A percentile compares a stretch with the other conserved stretches of the same genome.
Evolutionary conservation across 1,139 yeast genomes (phyloP).

Genomic region (Wickerhamomyces sp.): DNA sequence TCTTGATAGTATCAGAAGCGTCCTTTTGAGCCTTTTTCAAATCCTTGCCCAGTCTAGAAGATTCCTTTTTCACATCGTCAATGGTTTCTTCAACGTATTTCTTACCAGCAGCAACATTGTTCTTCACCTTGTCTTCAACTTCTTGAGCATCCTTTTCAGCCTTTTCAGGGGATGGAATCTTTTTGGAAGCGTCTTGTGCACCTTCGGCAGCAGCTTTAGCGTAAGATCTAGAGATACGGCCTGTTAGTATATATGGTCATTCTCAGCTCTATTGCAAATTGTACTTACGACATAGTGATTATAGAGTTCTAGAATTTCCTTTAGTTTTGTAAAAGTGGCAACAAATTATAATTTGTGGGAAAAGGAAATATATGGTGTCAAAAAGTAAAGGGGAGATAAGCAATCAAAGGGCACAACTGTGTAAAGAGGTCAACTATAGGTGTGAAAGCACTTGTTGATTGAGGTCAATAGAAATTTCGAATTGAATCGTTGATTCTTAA

Average conservation of each 20-base stretch:
- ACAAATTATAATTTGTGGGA: too few relatives aligned
- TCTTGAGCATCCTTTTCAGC: conserved; percentile 8
- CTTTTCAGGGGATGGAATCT: conserved; percentile 2
- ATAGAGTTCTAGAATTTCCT: too few relatives aligned
- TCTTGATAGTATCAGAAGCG: conserved; percentile 20
- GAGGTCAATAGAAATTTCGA: too few relatives aligned
- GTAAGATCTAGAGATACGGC: neutral
- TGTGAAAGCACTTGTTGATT: too few relatives aligned
- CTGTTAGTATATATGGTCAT: too few relatives aligned
- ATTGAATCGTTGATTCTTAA: too few relatives aligned
- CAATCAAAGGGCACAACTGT: too few relatives aligned
- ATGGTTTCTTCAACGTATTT: conserved; percentile 15
- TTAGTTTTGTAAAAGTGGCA: too few relatives aligned
- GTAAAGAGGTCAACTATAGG: too few relatives aligned
- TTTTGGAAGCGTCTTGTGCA: neutral
- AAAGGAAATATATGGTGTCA: too few relatives aligned
- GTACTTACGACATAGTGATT: neutral
- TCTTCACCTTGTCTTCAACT: conserved; percentile 14
- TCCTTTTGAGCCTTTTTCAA: conserved; percentile 16
- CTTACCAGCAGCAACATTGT: conserved; percentile 15
- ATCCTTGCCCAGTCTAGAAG: conserved; percentile 15
- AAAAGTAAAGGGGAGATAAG: too few relatives aligned
- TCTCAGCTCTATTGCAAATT: too few relatives aligned
- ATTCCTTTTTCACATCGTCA: conserved; percentile 17
- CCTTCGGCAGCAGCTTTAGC: conserved; percentile 6